Conservation (phyloP, 352 stramenopile species). For the Phytophthora litchii region DNA sequence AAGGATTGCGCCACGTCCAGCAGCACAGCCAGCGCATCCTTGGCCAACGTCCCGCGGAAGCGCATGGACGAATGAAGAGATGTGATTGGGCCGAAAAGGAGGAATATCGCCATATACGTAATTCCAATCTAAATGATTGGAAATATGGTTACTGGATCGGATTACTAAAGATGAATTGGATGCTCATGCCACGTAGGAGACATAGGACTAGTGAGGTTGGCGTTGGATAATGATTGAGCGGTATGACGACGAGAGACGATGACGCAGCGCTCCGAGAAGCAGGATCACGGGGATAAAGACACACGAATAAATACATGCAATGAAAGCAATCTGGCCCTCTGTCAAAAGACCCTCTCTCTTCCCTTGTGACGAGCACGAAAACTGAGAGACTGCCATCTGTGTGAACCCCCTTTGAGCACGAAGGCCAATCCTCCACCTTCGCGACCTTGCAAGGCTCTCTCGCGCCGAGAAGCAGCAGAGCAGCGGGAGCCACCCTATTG, state of each 20-base stretch:
- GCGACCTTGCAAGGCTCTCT: conserved; percentile 55
- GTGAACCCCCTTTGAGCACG: conserved; percentile 75
- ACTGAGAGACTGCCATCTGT: conserved; percentile 40
- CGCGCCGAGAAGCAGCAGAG: conserved; percentile 11
- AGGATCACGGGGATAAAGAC: conserved; percentile 32
- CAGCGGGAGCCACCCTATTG: conserved; percentile 5
- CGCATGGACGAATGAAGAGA: conserved; percentile 47
- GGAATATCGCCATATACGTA: conserved; percentile 7
- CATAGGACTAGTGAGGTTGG: conserved; percentile 20
- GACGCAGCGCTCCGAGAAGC: conserved; percentile 19
- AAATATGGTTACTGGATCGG: conserved; percentile 59
- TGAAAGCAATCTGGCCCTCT: conserved; percentile 12
- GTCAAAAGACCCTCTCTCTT: conserved; percentile 26
- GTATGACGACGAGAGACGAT: conserved; percentile 23
- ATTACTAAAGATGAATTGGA: conserved; percentile 83
- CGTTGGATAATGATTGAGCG: conserved; percentile 7
- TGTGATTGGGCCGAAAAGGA: conserved; percentile 26
- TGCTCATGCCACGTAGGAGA: conserved; percentile 42
- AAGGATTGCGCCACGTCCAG: conserved; percentile 81
- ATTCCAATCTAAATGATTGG: background rate
- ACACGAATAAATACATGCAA: conserved; percentile 30
- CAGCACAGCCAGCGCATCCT: conserved; percentile 78
- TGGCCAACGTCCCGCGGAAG: conserved; percentile 78
- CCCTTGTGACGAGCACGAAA: conserved; percentile 1
- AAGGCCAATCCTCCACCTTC: conserved; percentile 62